A percentile compares a stretch with the other conserved stretches of the same genome.
phyloP scores from a whole-genome alignment of 176 grass and related monocot species.

The Microstegium vimineum region DNA sequence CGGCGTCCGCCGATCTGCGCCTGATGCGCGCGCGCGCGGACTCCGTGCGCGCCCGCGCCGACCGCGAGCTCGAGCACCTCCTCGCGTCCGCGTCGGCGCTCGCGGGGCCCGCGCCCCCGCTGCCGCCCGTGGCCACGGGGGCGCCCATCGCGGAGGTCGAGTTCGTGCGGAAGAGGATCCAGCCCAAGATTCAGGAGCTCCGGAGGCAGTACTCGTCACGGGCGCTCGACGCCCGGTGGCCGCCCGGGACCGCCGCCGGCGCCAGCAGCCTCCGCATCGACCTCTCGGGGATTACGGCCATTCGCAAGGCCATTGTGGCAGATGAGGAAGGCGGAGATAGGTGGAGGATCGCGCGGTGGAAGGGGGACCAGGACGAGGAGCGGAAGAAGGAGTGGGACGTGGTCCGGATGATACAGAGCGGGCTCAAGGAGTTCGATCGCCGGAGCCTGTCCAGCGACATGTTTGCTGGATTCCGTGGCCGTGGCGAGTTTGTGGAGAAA shows the following conservation, averaged over 20 bases:
- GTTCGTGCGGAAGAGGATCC: constrained; percentile 61
- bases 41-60: constrained; percentile 42
- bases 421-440: constrained; percentile 69
- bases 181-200: constrained; percentile 76
- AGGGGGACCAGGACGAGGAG: constrained; percentile 10
- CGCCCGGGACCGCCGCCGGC: constrained; percentile 4
- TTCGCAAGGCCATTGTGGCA: constrained; percentile 48
- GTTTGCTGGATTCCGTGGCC: constrained; percentile 45
- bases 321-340: constrained; percentile 25
- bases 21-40: constrained; percentile 52
- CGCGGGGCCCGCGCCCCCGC: constrained; percentile 13
- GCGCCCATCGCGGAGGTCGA: constrained; percentile 65
- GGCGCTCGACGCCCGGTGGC: constrained; percentile 43
- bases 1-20: constrained; percentile 58
- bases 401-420: constrained; percentile 55
- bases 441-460: constrained; percentile 56
- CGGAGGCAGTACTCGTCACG: constrained; percentile 52
- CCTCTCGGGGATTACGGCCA: constrained; percentile 46
- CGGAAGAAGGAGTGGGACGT: constrained; percentile 58
- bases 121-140: constrained; percentile 20
- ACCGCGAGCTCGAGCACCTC: constrained; percentile 68
- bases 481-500: constrained; percentile 66
- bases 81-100: constrained; percentile 38
- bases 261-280: constrained; percentile 57
- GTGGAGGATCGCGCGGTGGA: constrained; percentile 10